Base-by-base conservation (phyloP, 108 stramenopile species). In the Cyclotella atomus region DNA sequence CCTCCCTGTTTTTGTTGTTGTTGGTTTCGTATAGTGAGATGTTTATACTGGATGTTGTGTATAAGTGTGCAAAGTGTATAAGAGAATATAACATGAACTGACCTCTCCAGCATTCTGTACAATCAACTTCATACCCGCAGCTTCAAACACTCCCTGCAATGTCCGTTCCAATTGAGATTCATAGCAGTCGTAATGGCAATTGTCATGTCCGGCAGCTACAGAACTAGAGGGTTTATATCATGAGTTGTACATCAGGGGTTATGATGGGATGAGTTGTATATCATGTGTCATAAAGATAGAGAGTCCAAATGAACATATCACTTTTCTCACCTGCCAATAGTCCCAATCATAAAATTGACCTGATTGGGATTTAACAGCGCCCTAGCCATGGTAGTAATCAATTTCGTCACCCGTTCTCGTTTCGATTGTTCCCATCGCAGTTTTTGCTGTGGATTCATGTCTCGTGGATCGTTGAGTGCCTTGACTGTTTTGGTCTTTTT, bases 191-290 rank as follows among this genome's bases (percentile, higher is more conserved):
- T 69, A 84, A 23, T 65, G 59, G 46, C 84, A 84, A 69, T 84
- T 84, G 64, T 84, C 84, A 41, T 84, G 84, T 23, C 84, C 84
- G 0, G 84, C 84, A 2, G 84, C 84, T 1, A 84, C 84, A 16
- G 80, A 82, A 24, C 71, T 65, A 30, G n/a, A n/a, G n/a, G n/a
- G n/a, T n/a, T n/a, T n/a, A n/a, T n/a, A n/a, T n/a, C n/a, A n/a
- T n/a, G 25, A 3, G 5, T n/a, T n/a, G 45, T n/a, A 6, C 19
- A n/a, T 6, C 3, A 45, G 19, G 19, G 16, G 45, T 4, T 45
- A 6, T 45, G 3, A 45, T n/a, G 2, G 45, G 45, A 45, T n/a
- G 5, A 45, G 45, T 45, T 19, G 45, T n/a, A 19, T n/a, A 16
- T 4, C 45, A 1, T 1, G 1, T 6, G 2, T 45, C 45, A n/a